Conservation (phyloP, 768 basidiomycete genomes). For the Austroboletus eburneus region DNA sequence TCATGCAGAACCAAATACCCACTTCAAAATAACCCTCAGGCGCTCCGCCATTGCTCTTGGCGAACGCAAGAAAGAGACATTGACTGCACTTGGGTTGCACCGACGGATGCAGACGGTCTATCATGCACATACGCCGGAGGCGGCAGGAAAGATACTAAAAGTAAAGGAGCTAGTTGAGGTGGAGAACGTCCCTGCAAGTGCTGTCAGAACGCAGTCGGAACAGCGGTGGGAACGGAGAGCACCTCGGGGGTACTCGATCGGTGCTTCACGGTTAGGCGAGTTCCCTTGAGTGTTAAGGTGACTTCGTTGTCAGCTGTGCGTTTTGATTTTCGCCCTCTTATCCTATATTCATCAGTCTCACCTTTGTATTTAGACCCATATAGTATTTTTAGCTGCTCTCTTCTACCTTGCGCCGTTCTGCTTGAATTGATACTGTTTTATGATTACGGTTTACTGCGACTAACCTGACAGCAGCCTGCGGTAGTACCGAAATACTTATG, state of each 20-base stretch:
- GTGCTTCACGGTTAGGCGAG: conserved; percentile 30
- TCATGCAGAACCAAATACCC: conserved; percentile 44
- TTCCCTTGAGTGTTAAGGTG: conserved; percentile 16
- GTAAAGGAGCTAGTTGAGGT: conserved; percentile 92
- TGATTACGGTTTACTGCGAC: too few species aligned
- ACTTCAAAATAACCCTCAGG: conserved; percentile 85
- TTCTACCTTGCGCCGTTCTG: too few species aligned
- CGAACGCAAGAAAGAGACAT: conserved; percentile 62
- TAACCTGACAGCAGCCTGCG: too few species aligned
- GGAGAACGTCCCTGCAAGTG: conserved; percentile 67
- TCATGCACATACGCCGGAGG: conserved; percentile 64
- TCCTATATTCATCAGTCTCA: too few species aligned
- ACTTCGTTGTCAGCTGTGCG: too few species aligned
- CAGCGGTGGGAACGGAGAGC: conserved; percentile 65
- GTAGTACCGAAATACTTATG: too few species aligned
- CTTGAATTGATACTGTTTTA: too few species aligned
- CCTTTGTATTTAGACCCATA: too few species aligned
- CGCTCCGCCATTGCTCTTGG: conserved; percentile 86
- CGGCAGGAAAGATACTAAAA: conserved; percentile 80
- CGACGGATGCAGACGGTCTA: conserved; percentile 83
- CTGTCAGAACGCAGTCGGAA: conserved; percentile 67
- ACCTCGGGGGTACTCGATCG: conserved; percentile 62
- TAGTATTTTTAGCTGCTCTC: too few species aligned
- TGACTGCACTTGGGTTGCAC: conserved; percentile 80
- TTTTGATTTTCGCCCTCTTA: too few species aligned